phyloP scores from a whole-genome alignment of 306 rosid species.

The Luffa acutangula region DNA sequence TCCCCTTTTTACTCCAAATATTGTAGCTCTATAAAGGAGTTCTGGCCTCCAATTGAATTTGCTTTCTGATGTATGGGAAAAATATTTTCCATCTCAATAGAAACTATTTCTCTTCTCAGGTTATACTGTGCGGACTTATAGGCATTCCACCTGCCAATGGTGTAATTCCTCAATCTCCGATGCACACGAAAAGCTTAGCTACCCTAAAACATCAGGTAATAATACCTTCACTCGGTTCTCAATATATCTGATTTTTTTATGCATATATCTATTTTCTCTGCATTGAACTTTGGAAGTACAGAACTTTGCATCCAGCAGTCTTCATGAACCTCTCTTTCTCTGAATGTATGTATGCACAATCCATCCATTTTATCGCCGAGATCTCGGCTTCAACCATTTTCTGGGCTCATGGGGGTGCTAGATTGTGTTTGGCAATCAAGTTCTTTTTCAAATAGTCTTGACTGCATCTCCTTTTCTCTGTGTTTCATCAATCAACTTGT shows the following conservation, averaged over 20 bases:
- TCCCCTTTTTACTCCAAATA: not conserved
- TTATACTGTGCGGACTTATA: slow-evolving; percentile 75
- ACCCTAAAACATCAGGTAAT: slow-evolving; percentile 87
- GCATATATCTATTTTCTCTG: not conserved
- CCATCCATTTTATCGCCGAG: not conserved
- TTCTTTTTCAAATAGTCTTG: not conserved
- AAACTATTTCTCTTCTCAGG: slow-evolving; percentile 34
- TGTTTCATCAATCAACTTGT: not conserved
- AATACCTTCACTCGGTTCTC: not conserved
- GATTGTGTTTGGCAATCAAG: not conserved
- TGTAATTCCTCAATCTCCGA: slow-evolving; percentile 96
- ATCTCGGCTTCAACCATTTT: not conserved
- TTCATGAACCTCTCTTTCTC: not conserved
- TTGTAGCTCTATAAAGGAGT: not conserved
- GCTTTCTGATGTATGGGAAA: not conserved
- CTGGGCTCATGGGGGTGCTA: not conserved
- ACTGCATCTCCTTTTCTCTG: not conserved
- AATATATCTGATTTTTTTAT: not conserved
- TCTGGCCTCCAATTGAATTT: not conserved
- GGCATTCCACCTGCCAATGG: slow-evolving; percentile 97
- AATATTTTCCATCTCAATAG: slow-evolving; percentile 4
- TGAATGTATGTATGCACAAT: not conserved
- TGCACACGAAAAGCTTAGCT: slow-evolving; percentile 97
- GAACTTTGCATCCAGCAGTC: not conserved
- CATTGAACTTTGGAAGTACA: not conserved